Evolutionary conservation across 2,329 filamentous ascomycete species (phyloP).

Genomic region (Epichloe typhina): DNA sequence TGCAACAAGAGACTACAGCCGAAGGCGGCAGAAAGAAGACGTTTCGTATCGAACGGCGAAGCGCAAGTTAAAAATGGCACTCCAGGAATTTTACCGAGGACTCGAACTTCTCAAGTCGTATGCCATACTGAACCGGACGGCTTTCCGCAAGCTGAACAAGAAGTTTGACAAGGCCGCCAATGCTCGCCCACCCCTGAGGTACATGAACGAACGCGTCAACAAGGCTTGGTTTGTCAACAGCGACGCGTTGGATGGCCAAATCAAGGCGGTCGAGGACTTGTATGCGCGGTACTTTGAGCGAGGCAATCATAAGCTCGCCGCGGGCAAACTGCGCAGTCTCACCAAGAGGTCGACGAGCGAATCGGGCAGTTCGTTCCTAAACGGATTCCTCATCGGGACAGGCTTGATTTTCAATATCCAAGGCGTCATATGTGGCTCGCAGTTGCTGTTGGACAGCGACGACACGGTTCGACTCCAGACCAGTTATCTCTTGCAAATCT

Average conservation of each 20-base stretch:
- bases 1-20: conserved; percentile 35
- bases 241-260: conserved; percentile 67
- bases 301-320: conserved; percentile 84
- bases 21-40: conserved; percentile 33
- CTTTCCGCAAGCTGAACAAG: conserved; percentile 95
- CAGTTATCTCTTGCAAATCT: conserved; percentile 71
- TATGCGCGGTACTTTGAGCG: conserved; percentile 92
- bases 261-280: conserved; percentile 73
- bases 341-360: conserved; percentile 43
- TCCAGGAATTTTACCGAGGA: conserved; percentile 87
- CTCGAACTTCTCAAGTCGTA: conserved; percentile 89
- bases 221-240: conserved; percentile 85
- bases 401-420: conserved; percentile 54
- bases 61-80: conserved; percentile 75
- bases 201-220: conserved; percentile 86
- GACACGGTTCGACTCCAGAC: conserved; percentile 36
- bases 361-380: conserved; percentile 45
- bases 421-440: conserved; percentile 46
- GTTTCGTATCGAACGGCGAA: conserved; percentile 79
- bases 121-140: conserved; percentile 76
- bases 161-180: conserved; percentile 92
- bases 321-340: conserved; percentile 70
- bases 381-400: conserved; percentile 53
- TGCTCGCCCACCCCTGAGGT: conserved; percentile 62
- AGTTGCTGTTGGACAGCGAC: conserved; percentile 39